Conservation (phyloP, 2,329 filamentous ascomycete genomes). For the Onygenales sp. region DNA sequence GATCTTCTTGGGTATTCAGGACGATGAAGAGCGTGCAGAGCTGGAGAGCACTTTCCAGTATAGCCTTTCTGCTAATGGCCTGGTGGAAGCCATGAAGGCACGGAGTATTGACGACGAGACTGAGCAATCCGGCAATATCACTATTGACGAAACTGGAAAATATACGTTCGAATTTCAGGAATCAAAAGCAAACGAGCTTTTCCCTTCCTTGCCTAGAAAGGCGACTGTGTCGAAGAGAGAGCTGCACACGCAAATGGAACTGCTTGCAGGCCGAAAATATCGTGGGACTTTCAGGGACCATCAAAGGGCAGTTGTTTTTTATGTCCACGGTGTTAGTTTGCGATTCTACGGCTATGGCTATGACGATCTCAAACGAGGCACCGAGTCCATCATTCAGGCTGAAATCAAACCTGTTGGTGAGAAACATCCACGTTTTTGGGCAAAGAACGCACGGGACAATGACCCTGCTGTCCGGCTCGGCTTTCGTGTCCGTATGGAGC, state of each 20-base stretch:
- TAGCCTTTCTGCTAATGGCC: too few relatives aligned
- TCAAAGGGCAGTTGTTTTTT: background rate
- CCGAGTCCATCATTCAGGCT: background rate
- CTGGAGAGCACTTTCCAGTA: too few relatives aligned
- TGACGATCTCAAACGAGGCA: background rate
- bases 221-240: background rate
- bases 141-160: too few relatives aligned
- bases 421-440: background rate
- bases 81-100: too few relatives aligned
- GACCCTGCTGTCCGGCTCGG: background rate
- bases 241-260: background rate
- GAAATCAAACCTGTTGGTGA: background rate
- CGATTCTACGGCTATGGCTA: background rate
- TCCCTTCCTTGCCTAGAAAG: background rate
- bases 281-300: background rate
- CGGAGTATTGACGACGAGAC: too few relatives aligned
- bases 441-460: background rate
- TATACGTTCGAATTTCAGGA: too few relatives aligned
- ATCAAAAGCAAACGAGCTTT: background rate
- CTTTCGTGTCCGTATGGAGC: background rate
- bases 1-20: too few relatives aligned
- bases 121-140: too few relatives aligned
- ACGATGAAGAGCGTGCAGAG: too few relatives aligned
- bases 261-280: background rate
- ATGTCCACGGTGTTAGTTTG: background rate